Conservation (phyloP, 495 filamentous ascomycete genomes). For the Pseudoneurospora amorphoporcata region DNA sequence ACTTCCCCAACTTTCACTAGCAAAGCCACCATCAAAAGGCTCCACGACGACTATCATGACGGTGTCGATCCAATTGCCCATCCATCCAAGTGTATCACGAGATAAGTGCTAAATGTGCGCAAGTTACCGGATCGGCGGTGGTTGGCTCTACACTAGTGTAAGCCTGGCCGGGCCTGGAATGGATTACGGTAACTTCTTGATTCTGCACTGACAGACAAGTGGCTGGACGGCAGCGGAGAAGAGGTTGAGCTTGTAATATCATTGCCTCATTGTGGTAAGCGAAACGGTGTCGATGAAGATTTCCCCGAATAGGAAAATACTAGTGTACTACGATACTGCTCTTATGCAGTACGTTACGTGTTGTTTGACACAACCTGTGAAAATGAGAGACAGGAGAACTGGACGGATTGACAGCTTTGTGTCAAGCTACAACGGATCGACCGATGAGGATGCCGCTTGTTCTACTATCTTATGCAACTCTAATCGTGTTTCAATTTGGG, state of each 20-base stretch:
- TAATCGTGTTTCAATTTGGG: background rate
- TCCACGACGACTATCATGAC: background rate
- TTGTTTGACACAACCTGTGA: background rate
- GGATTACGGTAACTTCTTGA: background rate
- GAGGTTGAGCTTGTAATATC: background rate
- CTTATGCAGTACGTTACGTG: background rate
- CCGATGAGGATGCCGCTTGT: background rate
- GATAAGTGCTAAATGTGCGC: background rate
- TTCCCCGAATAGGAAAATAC: background rate
- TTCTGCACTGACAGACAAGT: background rate
- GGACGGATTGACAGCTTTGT: background rate
- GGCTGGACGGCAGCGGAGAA: background rate
- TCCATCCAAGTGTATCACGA: background rate
- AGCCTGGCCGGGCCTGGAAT: background rate
- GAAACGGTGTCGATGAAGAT: background rate
- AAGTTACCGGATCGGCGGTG: background rate
- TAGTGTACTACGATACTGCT: background rate
- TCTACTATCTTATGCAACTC: background rate
- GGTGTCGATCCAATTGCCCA: background rate
- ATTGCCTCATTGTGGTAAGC: background rate
- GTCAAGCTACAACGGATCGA: background rate
- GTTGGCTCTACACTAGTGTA: background rate
- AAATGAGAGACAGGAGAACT: background rate
- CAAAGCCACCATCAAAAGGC: background rate
- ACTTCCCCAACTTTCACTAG: background rate